Evolutionary conservation across 371 early-diverging fungal genomes (phyloP), one percentile per base, ranked within the genome.

Genomic region (Sporodiniella umbellata): DNA sequence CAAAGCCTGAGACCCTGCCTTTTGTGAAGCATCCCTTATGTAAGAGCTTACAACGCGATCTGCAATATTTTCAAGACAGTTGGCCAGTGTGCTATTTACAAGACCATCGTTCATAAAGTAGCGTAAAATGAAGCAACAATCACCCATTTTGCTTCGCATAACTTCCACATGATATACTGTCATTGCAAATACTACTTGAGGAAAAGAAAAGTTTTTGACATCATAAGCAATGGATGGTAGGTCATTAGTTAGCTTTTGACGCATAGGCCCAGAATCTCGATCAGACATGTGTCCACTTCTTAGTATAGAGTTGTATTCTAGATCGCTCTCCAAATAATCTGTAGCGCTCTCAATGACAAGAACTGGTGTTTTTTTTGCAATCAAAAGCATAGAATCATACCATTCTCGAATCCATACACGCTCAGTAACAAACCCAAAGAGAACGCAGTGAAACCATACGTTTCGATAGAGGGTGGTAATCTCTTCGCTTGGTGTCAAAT

Each of bases 41-140:
- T 83, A 84, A 5, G 73, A 70, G 30, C 55, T 59, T 10, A 73
- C 62, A 1, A 78, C 80, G 19, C 64, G 67, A 8, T 89, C 88
- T 8, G 88, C 85, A 43, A 95, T 87, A 14, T 72, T 76, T 54
- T 92, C 90, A 12, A 97, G 60, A 8, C 87, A 79, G 0, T 75
- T 75, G 30, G 87, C 80, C 42, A 93, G 61, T 1, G 84, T 83
- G 17, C 87, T 84, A 38, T 78, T 72, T 47, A 80, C 84, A 38
- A 91, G 84, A 4, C 92, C 88, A 40, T 90, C 82, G 61, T 95
- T 94, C 71, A 82, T 75, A 53, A 96, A 87, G 58, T 96, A 96
- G 31, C 80, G 74, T 23, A 92, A 60, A 28, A 93, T 78, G 43
- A 78, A 81, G 8, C 81, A 78, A 42, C 84, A 84, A 48, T 86